Evolutionary conservation across 257 asterid species (phyloP).

Genomic region (Rhazya stricta): DNA sequence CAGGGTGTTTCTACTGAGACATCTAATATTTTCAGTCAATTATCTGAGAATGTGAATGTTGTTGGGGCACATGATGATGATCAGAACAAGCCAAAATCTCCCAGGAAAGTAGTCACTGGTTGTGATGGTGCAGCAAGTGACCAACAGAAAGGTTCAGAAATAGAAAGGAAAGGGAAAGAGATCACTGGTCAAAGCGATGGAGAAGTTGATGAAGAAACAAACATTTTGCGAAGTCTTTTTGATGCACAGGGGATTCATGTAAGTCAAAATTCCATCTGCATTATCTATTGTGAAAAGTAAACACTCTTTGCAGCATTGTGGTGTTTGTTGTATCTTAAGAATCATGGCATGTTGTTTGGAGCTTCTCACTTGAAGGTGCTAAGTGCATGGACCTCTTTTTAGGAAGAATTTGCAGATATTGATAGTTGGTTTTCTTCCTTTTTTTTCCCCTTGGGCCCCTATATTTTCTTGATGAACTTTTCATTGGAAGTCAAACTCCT

Average conservation of each 20-base stretch:
- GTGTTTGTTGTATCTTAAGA: not conserved
- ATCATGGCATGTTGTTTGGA: not conserved
- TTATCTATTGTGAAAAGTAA: not conserved
- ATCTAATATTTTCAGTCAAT: conserved; percentile 72
- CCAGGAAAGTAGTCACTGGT: conserved; percentile 20
- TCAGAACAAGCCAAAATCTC: conserved; percentile 25
- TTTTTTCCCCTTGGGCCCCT: not conserved
- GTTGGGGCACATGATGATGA: conserved; percentile 46
- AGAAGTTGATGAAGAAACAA: conserved; percentile 64
- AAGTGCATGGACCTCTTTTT: not conserved
- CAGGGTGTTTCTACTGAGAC: conserved; percentile 77
- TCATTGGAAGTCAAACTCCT: not conserved
- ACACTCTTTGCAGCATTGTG: not conserved
- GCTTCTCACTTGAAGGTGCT: not conserved
- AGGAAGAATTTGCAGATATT: not conserved
- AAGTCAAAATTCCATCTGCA: conserved; percentile 28
- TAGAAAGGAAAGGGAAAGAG: conserved; percentile 28
- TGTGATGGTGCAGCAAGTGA: conserved; percentile 29
- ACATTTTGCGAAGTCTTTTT: conserved; percentile 70
- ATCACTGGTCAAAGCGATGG: conserved; percentile 28
- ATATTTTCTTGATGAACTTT: not conserved
- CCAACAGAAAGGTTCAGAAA: conserved; percentile 26
- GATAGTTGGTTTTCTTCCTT: not conserved
- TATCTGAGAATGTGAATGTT: conserved; percentile 61
- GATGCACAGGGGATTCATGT: conserved; percentile 90